Conservation (phyloP, 768 basidiomycete genomes). For the Tylopilus felleus region DNA sequence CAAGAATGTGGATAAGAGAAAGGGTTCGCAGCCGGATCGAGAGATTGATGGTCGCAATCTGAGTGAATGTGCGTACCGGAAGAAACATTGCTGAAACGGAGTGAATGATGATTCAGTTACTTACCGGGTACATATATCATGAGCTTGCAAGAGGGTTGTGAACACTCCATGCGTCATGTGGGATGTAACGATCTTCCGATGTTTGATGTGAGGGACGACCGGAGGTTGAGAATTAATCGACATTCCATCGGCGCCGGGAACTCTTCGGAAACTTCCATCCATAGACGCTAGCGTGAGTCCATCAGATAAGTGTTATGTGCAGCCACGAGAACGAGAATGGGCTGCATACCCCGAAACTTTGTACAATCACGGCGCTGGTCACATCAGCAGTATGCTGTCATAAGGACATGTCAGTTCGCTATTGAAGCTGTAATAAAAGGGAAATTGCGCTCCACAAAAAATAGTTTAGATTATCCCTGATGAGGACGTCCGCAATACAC, state of each 20-base stretch:
- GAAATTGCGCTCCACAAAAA: too few relatives aligned
- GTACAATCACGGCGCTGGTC: too few relatives aligned
- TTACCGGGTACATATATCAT: not conserved
- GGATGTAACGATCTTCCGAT: not conserved
- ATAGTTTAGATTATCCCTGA: too few relatives aligned
- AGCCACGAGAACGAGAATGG: not conserved
- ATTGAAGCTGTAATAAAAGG: too few relatives aligned
- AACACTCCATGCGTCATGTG: not conserved
- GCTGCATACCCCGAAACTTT: too few relatives aligned
- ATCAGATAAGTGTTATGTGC: not conserved
- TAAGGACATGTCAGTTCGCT: too few relatives aligned
- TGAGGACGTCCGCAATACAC: too few relatives aligned
- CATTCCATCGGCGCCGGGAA: slow-evolving; percentile 2
- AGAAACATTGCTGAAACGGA: not conserved
- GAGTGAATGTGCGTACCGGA: too few relatives aligned
- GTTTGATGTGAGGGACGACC: not conserved
- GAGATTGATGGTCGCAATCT: too few relatives aligned
- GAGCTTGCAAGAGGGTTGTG: not conserved
- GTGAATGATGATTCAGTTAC: not conserved
- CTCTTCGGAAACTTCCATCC: slow-evolving; percentile 6
- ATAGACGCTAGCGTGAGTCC: not conserved
- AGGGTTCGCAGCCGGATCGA: too few relatives aligned
- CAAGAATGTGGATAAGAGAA: too few relatives aligned
- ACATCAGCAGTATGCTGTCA: too few relatives aligned
- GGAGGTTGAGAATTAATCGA: slow-evolving; percentile 5